Evolutionary conservation across 495 filamentous ascomycete genomes (phyloP).

Genomic region (Xanthoparmelia taractica): DNA sequence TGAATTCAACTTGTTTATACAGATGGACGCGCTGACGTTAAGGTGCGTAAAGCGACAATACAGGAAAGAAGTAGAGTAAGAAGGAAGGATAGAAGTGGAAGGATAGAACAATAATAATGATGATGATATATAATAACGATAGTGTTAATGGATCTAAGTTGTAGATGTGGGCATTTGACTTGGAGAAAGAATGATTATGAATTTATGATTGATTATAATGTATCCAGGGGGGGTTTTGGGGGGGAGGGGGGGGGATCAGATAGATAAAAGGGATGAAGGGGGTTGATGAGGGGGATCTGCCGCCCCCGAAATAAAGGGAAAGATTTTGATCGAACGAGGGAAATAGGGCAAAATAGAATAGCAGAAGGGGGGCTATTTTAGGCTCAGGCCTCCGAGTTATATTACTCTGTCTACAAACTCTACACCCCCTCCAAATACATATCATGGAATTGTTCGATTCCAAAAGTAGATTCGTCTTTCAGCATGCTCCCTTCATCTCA

Average conservation of each 20-base stretch:
- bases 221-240: no score
- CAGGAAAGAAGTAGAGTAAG: not conserved
- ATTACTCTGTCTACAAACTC: no score
- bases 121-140: no score
- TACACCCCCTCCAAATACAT: not conserved
- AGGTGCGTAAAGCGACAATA: not conserved
- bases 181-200: not conserved
- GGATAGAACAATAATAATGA: not conserved
- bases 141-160: no score
- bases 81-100: not conserved
- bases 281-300: not conserved
- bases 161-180: not conserved
- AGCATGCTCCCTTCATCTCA: constrained; percentile 1
- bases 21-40: constrained; percentile 1
- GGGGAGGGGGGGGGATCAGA: no score
- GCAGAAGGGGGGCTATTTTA: no score
- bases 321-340: no score
- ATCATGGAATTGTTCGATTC: not conserved
- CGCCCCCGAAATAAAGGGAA: no score
- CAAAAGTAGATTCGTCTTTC: not conserved
- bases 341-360: no score
- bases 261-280: no score
- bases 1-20: not conserved
- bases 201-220: no score
- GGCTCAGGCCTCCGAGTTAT: no score